Evolutionary conservation across 1,284 basidiomycete species (phyloP).

Genomic region (Singerocomus inundabilis): DNA sequence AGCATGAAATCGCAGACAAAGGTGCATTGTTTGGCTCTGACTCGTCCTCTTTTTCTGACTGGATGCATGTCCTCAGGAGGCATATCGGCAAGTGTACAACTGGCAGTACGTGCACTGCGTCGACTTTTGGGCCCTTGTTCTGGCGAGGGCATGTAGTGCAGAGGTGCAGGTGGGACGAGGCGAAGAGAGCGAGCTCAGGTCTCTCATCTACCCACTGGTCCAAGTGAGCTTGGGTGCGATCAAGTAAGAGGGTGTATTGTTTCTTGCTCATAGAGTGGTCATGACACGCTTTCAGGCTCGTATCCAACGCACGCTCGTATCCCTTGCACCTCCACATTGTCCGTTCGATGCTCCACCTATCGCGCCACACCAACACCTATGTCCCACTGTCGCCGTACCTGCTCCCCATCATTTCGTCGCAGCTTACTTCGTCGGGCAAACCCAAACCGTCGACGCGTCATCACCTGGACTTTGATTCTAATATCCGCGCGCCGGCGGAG

Average conservation of each 20-base stretch:
- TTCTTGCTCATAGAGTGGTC: not conserved
- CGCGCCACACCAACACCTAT: conserved; percentile 80
- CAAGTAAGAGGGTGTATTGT: conserved; percentile 58
- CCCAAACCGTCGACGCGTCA: conserved; percentile 87
- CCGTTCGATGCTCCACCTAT: conserved; percentile 70
- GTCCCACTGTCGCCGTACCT: conserved; percentile 88
- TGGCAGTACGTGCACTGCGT: conserved; percentile 98
- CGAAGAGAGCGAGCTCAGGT: conserved; percentile 76
- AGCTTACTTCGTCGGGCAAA: conserved; percentile 70
- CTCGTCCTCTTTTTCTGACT: conserved; percentile 22
- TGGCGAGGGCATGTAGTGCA: conserved; percentile 76
- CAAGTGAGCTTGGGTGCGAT: conserved; percentile 93
- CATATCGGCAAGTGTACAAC: conserved; percentile 92
- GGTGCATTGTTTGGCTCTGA: conserved; percentile 40
- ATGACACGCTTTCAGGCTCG: conserved; percentile 53
- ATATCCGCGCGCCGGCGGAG: conserved; percentile 85
- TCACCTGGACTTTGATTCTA: conserved; percentile 86
- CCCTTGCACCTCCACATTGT: conserved; percentile 78
- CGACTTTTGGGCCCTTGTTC: conserved; percentile 94
- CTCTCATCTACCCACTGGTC: conserved; percentile 92
- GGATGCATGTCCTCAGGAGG: conserved; percentile 54
- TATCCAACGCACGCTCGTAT: conserved; percentile 79
- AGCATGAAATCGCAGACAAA: conserved; percentile 89
- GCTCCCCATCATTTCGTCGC: conserved; percentile 82
- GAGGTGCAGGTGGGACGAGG: conserved; percentile 51